phyloP scores from a whole-genome alignment of 2,329 filamentous ascomycete species.

The Seiridium unicorne region DNA sequence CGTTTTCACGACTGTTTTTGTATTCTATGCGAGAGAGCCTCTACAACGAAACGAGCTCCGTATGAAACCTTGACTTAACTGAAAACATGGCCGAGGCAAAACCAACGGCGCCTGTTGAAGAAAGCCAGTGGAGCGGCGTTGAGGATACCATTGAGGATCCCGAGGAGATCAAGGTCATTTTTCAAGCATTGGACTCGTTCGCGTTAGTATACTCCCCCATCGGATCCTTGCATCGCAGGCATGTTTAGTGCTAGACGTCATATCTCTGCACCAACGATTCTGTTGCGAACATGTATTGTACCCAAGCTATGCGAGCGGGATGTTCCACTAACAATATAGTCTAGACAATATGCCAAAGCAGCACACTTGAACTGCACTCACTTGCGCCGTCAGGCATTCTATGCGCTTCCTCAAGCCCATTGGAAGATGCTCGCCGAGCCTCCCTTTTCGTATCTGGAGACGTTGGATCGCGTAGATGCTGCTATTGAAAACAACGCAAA shows the following conservation, averaged over 20 bases:
- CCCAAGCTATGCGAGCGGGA: no score
- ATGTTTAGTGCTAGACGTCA: neutral
- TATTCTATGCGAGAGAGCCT: no score
- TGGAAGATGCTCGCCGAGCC: slow-evolving; percentile 78
- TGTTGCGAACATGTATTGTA: no score
- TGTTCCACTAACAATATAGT: neutral
- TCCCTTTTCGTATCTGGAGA: slow-evolving; percentile 81
- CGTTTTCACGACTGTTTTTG: neutral
- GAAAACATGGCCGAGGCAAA: slow-evolving; percentile 12
- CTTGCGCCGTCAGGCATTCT: slow-evolving; percentile 86
- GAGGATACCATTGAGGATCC: slow-evolving; percentile 69
- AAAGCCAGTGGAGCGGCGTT: slow-evolving; percentile 56
- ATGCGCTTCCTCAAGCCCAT: slow-evolving; percentile 80
- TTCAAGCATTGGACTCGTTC: slow-evolving; percentile 84
- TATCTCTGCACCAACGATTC: neutral
- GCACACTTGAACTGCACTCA: slow-evolving; percentile 92
- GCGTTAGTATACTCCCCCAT: slow-evolving; percentile 55
- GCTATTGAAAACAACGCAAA: slow-evolving; percentile 88
- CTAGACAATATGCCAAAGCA: slow-evolving; percentile 77
- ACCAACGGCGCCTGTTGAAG: slow-evolving; percentile 20
- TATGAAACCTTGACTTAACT: neutral
- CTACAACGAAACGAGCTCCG: no score
- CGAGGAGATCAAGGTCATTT: slow-evolving; percentile 78
- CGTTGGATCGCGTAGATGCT: slow-evolving; percentile 75
- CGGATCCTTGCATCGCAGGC: neutral